These are phyloP conservation scores for Meredithiella fracta DNA, from an alignment of 2,329 filamentous ascomycete genomes.

Conservation along the genomic window DNA sequence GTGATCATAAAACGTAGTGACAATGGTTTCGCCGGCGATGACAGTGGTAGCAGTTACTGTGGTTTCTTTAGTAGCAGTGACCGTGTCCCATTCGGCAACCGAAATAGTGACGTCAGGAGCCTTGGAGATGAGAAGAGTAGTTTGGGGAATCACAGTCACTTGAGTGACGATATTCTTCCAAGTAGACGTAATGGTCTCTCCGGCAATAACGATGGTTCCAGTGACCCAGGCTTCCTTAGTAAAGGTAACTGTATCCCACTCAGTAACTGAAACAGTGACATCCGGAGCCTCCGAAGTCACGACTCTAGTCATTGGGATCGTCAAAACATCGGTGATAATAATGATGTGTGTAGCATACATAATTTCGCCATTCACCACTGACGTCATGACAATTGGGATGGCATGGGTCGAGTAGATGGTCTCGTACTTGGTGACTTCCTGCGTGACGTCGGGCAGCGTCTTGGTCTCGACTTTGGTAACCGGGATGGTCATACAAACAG, in stretches of 20 bases:
- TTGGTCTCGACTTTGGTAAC: constrained; percentile 1
- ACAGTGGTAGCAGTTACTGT: constrained; percentile 5
- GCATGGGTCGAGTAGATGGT: constrained; percentile 1
- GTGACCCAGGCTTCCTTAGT: background rate
- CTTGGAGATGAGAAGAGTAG: constrained; percentile 5
- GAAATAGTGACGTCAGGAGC: constrained; percentile 2
- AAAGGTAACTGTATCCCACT: background rate
- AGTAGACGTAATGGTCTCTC: constrained; percentile 8
- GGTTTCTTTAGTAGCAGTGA: background rate
- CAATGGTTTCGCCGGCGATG: constrained; percentile 8
- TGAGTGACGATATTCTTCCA: constrained; percentile 3
- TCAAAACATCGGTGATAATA: constrained; percentile 4
- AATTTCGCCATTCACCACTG: constrained; percentile 7
- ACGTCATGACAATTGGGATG: background rate
- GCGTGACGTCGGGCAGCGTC: constrained; percentile 4
- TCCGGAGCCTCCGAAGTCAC: constrained; percentile 2
- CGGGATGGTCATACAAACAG: constrained; percentile 1
- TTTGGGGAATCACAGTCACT: background rate
- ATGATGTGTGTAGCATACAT: background rate
- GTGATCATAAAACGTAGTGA: constrained; percentile 1
- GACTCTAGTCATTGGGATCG: background rate
- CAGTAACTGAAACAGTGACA: background rate
- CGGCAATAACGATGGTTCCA: background rate
- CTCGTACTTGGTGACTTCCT: background rate
- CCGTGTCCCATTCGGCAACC: constrained; percentile 1